phyloP scores from a whole-genome alignment of 257 asterid species.

The Fraxinus pennsylvanica region DNA sequence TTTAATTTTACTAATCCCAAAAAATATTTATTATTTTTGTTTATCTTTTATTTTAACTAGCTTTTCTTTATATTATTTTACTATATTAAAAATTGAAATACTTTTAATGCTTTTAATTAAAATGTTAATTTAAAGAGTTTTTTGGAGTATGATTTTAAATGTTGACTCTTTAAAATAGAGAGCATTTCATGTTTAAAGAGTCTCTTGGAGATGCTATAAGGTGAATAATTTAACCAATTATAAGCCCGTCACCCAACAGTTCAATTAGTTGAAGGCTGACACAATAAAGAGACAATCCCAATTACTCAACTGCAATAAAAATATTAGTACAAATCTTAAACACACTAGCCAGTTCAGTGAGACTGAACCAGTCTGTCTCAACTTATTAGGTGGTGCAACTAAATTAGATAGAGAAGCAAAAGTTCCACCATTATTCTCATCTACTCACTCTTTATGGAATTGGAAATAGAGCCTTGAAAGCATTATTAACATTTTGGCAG shows the following conservation, averaged over 20 bases:
- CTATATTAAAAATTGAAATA: too few relatives aligned
- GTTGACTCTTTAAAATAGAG: too few relatives aligned
- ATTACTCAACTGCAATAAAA: not conserved
- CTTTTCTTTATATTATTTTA: too few relatives aligned
- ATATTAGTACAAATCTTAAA: not conserved
- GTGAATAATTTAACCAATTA: too few relatives aligned
- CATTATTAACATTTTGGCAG: conserved; percentile 3
- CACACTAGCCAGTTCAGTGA: not conserved
- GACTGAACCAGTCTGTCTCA: not conserved
- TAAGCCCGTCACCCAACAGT: not conserved
- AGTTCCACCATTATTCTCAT: not conserved
- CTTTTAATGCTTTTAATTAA: too few relatives aligned
- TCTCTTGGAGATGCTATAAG: too few relatives aligned
- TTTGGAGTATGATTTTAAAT: too few relatives aligned
- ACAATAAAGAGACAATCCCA: not conserved
- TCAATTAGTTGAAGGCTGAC: not conserved
- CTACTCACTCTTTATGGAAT: not conserved
- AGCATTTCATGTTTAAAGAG: too few relatives aligned
- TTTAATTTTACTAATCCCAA: too few relatives aligned
- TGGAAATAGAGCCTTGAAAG: not conserved
- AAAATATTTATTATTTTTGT: too few relatives aligned
- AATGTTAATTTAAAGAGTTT: too few relatives aligned
- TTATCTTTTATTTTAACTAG: too few relatives aligned
- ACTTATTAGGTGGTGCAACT: not conserved
- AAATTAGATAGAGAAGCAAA: not conserved